Conservation (phyloP, 306 rosid genomes). For the Fragaria iinumae region DNA sequence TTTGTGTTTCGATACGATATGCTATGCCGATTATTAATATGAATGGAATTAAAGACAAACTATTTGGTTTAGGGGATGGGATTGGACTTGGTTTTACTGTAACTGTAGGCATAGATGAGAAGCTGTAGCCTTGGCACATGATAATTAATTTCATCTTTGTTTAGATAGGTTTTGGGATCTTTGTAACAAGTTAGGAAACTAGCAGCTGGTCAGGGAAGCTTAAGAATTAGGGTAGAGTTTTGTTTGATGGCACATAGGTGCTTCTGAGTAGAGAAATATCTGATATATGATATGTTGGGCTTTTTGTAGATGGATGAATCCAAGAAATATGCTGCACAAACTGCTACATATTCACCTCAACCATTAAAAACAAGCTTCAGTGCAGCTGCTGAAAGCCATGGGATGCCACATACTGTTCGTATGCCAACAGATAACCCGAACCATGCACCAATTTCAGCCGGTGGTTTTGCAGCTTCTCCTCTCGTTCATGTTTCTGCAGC, state of each 20-base stretch:
- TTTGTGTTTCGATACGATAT: not conserved
- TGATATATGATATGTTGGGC: not conserved
- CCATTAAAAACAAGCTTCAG: constrained; percentile 50
- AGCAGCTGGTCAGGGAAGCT: not conserved
- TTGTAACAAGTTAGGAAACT: not conserved
- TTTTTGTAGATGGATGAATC: constrained; percentile 85
- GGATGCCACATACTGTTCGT: constrained; percentile 45
- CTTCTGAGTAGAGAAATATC: not conserved
- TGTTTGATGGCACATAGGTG: not conserved
- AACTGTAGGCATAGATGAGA: no score
- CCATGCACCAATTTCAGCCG: constrained; percentile 39
- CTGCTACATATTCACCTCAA: constrained; percentile 58
- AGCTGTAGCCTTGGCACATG: no score
- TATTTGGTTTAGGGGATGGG: no score
- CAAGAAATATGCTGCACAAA: constrained; percentile 62
- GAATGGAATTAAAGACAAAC: not conserved
- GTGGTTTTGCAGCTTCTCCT: constrained; percentile 43
- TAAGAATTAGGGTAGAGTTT: not conserved
- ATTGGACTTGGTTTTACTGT: not conserved
- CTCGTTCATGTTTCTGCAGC: constrained; percentile 48
- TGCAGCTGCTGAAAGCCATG: constrained; percentile 57
- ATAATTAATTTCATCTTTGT: not conserved
- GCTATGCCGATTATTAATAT: not conserved
- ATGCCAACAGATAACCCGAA: constrained; percentile 55
- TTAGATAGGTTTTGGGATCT: not conserved